These are phyloP conservation scores for Hypholoma fasciculare DNA, from an alignment of 768 basidiomycete species.

Conservation along the genomic window DNA sequence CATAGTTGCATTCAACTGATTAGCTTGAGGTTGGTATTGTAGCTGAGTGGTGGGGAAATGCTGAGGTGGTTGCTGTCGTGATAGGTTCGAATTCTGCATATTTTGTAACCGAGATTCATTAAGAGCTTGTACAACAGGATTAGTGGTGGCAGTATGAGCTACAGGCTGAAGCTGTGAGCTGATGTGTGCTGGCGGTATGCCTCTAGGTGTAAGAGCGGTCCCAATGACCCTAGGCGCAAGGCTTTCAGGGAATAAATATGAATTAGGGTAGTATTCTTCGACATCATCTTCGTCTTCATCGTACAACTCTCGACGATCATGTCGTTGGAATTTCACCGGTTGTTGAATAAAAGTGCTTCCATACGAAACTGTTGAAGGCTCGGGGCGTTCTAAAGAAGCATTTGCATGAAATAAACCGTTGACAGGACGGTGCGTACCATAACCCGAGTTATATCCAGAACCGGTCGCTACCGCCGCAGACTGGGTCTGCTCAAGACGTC, in stretches of 20 bases:
- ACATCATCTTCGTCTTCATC: constrained; percentile 13
- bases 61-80: no score
- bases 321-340: background rate
- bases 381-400: background rate
- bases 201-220: constrained; percentile 16
- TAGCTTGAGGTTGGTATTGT: background rate
- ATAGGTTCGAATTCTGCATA: background rate
- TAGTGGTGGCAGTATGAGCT: background rate
- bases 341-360: background rate
- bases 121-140: constrained; percentile 3
- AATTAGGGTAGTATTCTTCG: constrained; percentile 11
- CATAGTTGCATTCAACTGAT: no score
- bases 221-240: constrained; percentile 8
- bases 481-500: background rate
- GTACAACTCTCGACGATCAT: constrained; percentile 5
- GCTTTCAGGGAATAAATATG: constrained; percentile 9
- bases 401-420: background rate
- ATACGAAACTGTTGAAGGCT: background rate
- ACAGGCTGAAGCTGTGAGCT: background rate
- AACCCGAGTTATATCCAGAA: background rate
- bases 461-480: background rate
- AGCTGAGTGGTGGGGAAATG: background rate
- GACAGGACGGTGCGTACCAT: background rate
- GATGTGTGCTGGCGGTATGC: constrained; percentile 5
- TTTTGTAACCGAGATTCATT: background rate